A percentile compares a stretch with the other conserved stretches of the same genome.
phyloP scores from a whole-genome alignment of 2,329 filamentous ascomycete genomes.

The Daldinia eschscholtzii region DNA sequence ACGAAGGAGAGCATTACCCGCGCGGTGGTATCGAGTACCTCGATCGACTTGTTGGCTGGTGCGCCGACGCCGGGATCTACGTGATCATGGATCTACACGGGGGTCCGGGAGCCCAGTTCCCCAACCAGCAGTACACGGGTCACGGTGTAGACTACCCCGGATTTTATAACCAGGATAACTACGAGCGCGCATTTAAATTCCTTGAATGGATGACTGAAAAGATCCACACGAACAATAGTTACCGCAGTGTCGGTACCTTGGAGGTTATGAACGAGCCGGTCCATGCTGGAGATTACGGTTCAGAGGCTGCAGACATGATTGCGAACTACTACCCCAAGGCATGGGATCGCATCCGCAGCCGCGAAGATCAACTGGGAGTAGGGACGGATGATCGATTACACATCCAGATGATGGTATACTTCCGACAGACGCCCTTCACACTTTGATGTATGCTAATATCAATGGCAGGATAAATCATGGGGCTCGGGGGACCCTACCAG shows the following conservation, averaged over 20 bases:
- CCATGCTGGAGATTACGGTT: constrained; percentile 44
- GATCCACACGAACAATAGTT: constrained; percentile 58
- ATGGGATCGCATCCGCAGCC: constrained; percentile 58
- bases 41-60: constrained; percentile 60
- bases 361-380: constrained; percentile 57
- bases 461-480: constrained; percentile 56
- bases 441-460: constrained; percentile 9
- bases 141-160: constrained; percentile 52
- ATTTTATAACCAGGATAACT: constrained; percentile 65
- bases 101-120: constrained; percentile 59
- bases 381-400: constrained; percentile 58
- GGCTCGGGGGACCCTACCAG: constrained; percentile 62
- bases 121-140: constrained; percentile 59
- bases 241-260: constrained; percentile 64
- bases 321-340: constrained; percentile 62
- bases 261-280: constrained; percentile 66
- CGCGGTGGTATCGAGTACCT: constrained; percentile 60
- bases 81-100: constrained; percentile 65
- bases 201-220: constrained; percentile 62
- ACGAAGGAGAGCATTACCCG: constrained; percentile 56
- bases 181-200: constrained; percentile 62
- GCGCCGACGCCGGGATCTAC: constrained; percentile 59
- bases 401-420: constrained; percentile 55
- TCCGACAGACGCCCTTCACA: background rate
- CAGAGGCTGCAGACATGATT: constrained; percentile 52